Evolutionary conservation across 2,329 filamentous ascomycete species (phyloP).

Genomic region (Endocalyx cinctus): DNA sequence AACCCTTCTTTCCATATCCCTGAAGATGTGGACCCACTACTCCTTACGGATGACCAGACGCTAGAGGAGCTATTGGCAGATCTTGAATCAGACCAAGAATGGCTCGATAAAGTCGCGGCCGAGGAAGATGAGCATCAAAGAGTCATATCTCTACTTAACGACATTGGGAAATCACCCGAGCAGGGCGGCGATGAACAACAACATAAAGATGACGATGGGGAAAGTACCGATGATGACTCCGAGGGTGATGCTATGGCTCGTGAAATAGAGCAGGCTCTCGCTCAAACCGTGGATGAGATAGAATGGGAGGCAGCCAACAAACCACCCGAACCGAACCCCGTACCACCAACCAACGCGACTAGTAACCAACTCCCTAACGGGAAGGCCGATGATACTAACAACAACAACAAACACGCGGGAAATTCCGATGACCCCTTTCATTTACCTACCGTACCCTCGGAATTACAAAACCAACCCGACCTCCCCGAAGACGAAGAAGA

Average conservation of each 20-base stretch:
- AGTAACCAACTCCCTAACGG: conserved; percentile 1
- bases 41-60: conserved; percentile 46
- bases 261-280: conserved; percentile 41
- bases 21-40: conserved; percentile 33
- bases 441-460: conserved; percentile 44
- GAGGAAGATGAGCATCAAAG: conserved; percentile 27
- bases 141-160: conserved; percentile 28
- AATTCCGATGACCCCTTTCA: conserved; percentile 30
- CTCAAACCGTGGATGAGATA: conserved; percentile 41
- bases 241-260: conserved; percentile 46
- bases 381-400: background rate
- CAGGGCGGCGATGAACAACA: conserved; percentile 8
- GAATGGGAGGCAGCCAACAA: conserved; percentile 27
- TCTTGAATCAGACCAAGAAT: conserved; percentile 30
- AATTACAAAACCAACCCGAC: conserved; percentile 32
- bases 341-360: background rate
- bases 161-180: conserved; percentile 21
- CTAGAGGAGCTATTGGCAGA: conserved; percentile 48
- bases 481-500: conserved; percentile 14
- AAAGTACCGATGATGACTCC: conserved; percentile 32
- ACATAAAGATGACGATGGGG: conserved; percentile 5
- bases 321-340: conserved; percentile 6
- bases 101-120: conserved; percentile 26
- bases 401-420: conserved; percentile 1
- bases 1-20: conserved; percentile 2